phyloP scores from a whole-genome alignment of 805 yeast genomes.

The Metschnikowia peoriensis region DNA sequence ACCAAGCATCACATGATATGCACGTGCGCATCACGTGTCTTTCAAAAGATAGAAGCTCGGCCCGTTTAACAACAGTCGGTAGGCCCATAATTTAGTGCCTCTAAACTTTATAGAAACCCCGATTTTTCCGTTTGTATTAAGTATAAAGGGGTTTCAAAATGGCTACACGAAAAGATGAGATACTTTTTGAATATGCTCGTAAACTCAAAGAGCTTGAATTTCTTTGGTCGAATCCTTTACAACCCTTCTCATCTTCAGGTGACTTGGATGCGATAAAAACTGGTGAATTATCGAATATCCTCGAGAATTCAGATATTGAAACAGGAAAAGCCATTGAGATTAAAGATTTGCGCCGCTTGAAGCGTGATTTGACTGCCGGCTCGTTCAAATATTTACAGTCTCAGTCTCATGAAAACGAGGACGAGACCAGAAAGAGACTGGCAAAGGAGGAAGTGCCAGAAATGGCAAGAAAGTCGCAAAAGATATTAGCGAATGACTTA shows the following conservation, averaged over 20 bases:
- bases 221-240: slow-evolving; percentile 17
- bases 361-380: slow-evolving; percentile 1
- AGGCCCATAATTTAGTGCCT: not conserved
- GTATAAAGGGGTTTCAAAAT: not conserved
- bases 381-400: not conserved
- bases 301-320: not conserved
- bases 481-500: slow-evolving; percentile 1
- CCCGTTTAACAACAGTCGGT: not conserved
- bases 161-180: slow-evolving; percentile 2
- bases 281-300: too few relatives aligned
- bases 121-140: not conserved
- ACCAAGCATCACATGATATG: slow-evolving; percentile 9
- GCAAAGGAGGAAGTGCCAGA: not conserved
- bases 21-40: slow-evolving; percentile 15
- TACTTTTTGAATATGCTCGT: slow-evolving; percentile 1
- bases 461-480: slow-evolving; percentile 6
- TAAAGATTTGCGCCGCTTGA: slow-evolving; percentile 1
- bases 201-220: slow-evolving; percentile 19
- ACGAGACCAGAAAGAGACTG: not conserved
- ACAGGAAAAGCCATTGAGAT: not conserved
- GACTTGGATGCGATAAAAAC: not conserved
- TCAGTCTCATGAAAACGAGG: not conserved
- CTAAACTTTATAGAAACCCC: not conserved
- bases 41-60: not conserved
- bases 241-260: slow-evolving; percentile 6